Evolutionary conservation across 1,284 basidiomycete genomes (phyloP).

Genomic region (Sporisorium graminicola): DNA sequence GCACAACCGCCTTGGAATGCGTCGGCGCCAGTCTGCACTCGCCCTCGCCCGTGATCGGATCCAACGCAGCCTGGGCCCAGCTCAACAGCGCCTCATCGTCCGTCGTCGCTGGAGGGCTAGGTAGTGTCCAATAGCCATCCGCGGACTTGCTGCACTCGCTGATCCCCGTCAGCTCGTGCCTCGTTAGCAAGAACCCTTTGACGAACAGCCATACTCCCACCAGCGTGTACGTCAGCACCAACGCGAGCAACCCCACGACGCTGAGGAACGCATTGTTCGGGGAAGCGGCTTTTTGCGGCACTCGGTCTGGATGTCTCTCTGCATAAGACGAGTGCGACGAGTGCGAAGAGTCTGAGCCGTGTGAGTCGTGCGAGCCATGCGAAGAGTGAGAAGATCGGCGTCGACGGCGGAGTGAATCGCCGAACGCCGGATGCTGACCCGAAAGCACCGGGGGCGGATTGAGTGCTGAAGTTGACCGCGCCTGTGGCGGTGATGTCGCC

Average conservation of each 20-base stretch:
- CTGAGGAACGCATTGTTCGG: constrained; percentile 44
- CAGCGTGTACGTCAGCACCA: constrained; percentile 49
- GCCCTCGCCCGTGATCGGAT: constrained; percentile 20
- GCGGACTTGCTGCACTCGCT: constrained; percentile 18
- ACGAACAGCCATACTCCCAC: constrained; percentile 62
- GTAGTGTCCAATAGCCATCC: constrained; percentile 15
- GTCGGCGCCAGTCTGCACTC: constrained; percentile 61
- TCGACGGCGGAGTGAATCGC: constrained; percentile 25
- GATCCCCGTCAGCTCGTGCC: constrained; percentile 52
- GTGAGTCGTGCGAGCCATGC: constrained; percentile 33
- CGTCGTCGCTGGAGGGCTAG: constrained; percentile 29
- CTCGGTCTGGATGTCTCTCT: constrained; percentile 42
- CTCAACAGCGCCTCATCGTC: constrained; percentile 30
- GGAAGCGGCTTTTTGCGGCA: constrained; percentile 42
- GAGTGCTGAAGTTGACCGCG: constrained; percentile 30
- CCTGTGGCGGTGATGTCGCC: neutral
- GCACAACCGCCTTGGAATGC: constrained; percentile 76
- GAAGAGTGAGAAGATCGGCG: constrained; percentile 32
- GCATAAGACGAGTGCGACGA: constrained; percentile 61
- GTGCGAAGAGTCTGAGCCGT: constrained; percentile 52
- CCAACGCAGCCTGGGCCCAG: constrained; percentile 44
- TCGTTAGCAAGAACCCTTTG: constrained; percentile 64
- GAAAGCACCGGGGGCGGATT: constrained; percentile 41
- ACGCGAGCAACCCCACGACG: constrained; percentile 43
- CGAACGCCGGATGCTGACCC: constrained; percentile 37